Percentiles rank a stretch among this genome's conserved stretches.
These are phyloP conservation scores for Candida nonsorbophila DNA, from an alignment of 805 yeast species.

Conservation along the genomic window DNA sequence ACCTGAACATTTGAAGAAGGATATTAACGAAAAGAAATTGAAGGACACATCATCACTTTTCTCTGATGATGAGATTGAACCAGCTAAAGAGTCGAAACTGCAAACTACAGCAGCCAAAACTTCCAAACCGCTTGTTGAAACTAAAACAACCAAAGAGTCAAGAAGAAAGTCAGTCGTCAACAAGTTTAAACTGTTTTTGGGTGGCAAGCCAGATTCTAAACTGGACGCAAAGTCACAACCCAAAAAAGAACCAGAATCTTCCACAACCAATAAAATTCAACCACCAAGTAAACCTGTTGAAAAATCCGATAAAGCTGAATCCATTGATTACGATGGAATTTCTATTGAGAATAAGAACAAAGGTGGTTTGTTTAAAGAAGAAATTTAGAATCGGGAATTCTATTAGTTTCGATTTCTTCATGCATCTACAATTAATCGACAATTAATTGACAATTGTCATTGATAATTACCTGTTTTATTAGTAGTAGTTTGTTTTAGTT, in stretches of 20 bases:
- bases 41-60: conserved; percentile 36
- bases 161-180: no score
- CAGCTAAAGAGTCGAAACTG: conserved; percentile 4
- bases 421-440: not conserved
- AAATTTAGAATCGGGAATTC: conserved; percentile 17
- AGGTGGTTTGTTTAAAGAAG: conserved; percentile 39
- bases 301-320: conserved; percentile 9
- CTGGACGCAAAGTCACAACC: no score
- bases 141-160: conserved; percentile 1
- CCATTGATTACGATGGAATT: conserved; percentile 23
- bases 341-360: conserved; percentile 18
- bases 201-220: no score
- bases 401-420: no score
- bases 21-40: conserved; percentile 28
- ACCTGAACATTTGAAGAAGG: conserved; percentile 47
- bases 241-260: conserved; percentile 5
- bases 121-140: conserved; percentile 9
- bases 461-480: not conserved
- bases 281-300: conserved; percentile 5
- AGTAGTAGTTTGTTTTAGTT: conserved; percentile 1
- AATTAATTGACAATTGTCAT: not conserved
- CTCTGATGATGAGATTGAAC: conserved; percentile 23
- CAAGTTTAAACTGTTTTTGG: no score
- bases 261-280: conserved; percentile 8
- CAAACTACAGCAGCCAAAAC: no score